These are phyloP conservation scores for Flaveria sonorensis DNA, from an alignment of 129 eudicot genomes.

Conservation along the genomic window DNA sequence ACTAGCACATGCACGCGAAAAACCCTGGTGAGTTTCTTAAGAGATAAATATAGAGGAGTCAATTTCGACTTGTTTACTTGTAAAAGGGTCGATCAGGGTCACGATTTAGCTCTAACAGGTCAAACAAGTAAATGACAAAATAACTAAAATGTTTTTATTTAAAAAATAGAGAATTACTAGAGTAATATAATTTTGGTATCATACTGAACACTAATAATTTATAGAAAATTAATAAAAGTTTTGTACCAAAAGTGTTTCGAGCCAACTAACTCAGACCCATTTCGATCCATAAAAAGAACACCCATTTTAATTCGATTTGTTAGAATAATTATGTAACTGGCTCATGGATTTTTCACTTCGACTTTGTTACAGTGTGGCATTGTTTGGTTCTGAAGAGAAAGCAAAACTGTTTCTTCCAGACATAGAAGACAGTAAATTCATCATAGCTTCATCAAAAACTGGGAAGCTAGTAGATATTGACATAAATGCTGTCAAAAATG, in stretches of 20 bases:
- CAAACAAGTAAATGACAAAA: neutral
- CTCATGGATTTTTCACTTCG: slow-evolving; percentile 15
- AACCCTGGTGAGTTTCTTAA: slow-evolving; percentile 59
- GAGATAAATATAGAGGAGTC: neutral
- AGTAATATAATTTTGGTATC: neutral
- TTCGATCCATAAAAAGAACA: neutral
- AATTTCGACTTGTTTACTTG: neutral
- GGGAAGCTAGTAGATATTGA: slow-evolving; percentile 72
- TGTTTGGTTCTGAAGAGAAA: slow-evolving; percentile 81
- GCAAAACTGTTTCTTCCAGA: slow-evolving; percentile 71
- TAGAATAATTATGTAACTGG: neutral
- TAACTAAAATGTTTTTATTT: neutral
- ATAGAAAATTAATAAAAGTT: neutral
- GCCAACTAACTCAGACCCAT: neutral
- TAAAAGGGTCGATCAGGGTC: neutral
- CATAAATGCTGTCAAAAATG: slow-evolving; percentile 65
- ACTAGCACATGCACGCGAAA: slow-evolving; percentile 72
- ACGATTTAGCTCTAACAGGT: neutral
- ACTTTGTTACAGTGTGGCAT: slow-evolving; percentile 58
- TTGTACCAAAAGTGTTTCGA: neutral
- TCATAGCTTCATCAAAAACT: slow-evolving; percentile 66
- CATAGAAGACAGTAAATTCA: slow-evolving; percentile 65
- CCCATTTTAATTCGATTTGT: neutral
- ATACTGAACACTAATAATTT: neutral
- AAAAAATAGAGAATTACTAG: neutral